Conservation (phyloP, 2,329 filamentous ascomycete species). For the Penicillium fuscoglaucum region DNA sequence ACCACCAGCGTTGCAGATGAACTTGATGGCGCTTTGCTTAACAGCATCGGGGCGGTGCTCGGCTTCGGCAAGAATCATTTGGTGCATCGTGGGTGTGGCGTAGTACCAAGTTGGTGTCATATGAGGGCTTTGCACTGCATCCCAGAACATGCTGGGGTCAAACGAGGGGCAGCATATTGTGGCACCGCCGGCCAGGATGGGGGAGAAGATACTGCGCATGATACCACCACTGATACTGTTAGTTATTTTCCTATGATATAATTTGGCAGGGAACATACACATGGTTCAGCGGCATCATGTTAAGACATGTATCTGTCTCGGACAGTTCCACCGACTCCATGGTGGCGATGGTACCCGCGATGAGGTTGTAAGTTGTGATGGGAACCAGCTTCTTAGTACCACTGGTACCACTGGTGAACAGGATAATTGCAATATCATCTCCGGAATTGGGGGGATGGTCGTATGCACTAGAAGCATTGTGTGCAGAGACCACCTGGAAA, state of each 20-base stretch:
- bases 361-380: conserved; percentile 52
- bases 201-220: conserved; percentile 57
- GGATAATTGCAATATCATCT: conserved; percentile 53
- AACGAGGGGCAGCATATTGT: conserved; percentile 57
- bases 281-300: conserved; percentile 63
- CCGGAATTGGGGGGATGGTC: conserved; percentile 43
- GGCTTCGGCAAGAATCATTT: conserved; percentile 53
- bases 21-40: conserved; percentile 48
- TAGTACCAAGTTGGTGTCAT: conserved; percentile 58
- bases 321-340: conserved; percentile 56
- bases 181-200: conserved; percentile 55
- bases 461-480: not conserved
- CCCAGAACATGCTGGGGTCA: conserved; percentile 59
- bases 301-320: conserved; percentile 53
- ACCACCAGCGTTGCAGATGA: conserved; percentile 59
- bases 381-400: conserved; percentile 62
- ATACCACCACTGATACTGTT: conserved; percentile 48
- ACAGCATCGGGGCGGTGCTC: conserved; percentile 43
- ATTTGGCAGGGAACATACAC: conserved; percentile 43
- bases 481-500: conserved; percentile 27
- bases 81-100: conserved; percentile 59
- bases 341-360: conserved; percentile 54
- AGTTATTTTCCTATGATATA: not conserved
- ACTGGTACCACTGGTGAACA: conserved; percentile 60
- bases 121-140: conserved; percentile 48